A percentile compares a stretch with the other conserved stretches of the same genome.
These are phyloP conservation scores for Apiospora hydei DNA, from an alignment of 2,329 filamentous ascomycete species.

Conservation along the genomic window DNA sequence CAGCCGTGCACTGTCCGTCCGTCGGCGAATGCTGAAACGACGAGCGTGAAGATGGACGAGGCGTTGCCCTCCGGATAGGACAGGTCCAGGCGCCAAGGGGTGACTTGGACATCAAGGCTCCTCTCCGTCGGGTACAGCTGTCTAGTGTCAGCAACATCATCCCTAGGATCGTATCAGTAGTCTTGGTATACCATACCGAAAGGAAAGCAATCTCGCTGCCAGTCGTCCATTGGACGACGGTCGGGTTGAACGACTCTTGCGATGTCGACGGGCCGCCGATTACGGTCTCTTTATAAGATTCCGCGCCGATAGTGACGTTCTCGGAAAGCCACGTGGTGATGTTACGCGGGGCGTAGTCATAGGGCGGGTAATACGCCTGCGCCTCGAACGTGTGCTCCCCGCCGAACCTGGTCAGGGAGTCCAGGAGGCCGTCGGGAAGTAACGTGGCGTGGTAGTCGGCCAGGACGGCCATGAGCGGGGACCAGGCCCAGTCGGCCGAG, in stretches of 20 bases:
- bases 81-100: conserved; percentile 52
- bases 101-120: conserved; percentile 50
- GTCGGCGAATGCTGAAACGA: conserved; percentile 55
- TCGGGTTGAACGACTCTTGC: conserved; percentile 62
- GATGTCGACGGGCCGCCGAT: conserved; percentile 62
- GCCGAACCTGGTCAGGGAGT: conserved; percentile 53
- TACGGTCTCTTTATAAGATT: conserved; percentile 62
- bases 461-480: conserved; percentile 62
- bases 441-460: conserved; percentile 56
- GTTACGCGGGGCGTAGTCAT: conserved; percentile 63
- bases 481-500: conserved; percentile 64
- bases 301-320: conserved; percentile 65
- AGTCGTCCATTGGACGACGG: conserved; percentile 65
- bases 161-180: neutral
- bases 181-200: conserved; percentile 31
- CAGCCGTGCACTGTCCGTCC: conserved; percentile 53
- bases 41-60: conserved; percentile 57
- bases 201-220: conserved; percentile 46
- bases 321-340: conserved; percentile 65
- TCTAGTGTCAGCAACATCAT: conserved; percentile 21
- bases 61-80: conserved; percentile 61
- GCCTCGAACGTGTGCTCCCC: conserved; percentile 61
- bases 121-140: conserved; percentile 49
- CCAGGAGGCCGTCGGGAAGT: conserved; percentile 49
- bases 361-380: conserved; percentile 64